These are phyloP conservation scores for Mycosphaerella sp. DNA, from an alignment of 2,329 filamentous ascomycete species.

Conservation along the genomic window DNA sequence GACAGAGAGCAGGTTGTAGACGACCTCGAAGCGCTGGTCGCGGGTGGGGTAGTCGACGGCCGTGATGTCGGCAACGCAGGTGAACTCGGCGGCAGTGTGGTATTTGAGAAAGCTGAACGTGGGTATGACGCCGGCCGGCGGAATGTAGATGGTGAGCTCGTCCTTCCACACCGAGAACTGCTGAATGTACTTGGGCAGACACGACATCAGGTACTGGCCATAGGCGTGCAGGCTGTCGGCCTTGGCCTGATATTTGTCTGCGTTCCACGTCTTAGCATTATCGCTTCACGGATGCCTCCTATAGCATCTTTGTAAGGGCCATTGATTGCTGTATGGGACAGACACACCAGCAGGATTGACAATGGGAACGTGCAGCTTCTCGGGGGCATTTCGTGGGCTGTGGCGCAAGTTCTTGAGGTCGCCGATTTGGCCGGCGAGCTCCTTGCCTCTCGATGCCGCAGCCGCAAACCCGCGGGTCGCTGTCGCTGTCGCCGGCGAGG, in stretches of 20 bases:
- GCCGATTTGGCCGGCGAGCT: conserved; percentile 38
- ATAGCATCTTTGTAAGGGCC: neutral
- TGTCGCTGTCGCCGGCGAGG: conserved; percentile 13
- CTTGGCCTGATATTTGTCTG: conserved; percentile 83
- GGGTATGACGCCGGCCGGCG: conserved; percentile 79
- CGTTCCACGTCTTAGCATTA: neutral
- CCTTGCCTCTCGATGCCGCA: conserved; percentile 39
- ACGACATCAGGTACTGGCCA: conserved; percentile 93
- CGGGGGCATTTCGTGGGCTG: conserved; percentile 38
- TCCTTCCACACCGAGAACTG: conserved; percentile 99
- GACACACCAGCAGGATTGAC: conserved; percentile 65
- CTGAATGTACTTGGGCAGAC: conserved; percentile 95
- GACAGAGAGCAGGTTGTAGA: conserved; percentile 94
- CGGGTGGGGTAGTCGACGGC: conserved; percentile 93
- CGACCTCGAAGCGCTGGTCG: conserved; percentile 92
- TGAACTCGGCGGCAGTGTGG: conserved; percentile 96
- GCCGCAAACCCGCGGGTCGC: conserved; percentile 39
- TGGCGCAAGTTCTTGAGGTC: conserved; percentile 43
- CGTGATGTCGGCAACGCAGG: conserved; percentile 85
- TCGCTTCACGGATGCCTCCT: no score
- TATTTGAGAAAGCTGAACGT: conserved; percentile 94
- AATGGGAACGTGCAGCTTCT: conserved; percentile 65
- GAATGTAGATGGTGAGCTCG: conserved; percentile 72
- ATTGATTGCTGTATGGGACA: neutral
- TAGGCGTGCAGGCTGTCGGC: conserved; percentile 86